These are phyloP conservation scores for Alectoria sarmentosa DNA, from an alignment of 495 filamentous ascomycete genomes.

Conservation along the genomic window DNA sequence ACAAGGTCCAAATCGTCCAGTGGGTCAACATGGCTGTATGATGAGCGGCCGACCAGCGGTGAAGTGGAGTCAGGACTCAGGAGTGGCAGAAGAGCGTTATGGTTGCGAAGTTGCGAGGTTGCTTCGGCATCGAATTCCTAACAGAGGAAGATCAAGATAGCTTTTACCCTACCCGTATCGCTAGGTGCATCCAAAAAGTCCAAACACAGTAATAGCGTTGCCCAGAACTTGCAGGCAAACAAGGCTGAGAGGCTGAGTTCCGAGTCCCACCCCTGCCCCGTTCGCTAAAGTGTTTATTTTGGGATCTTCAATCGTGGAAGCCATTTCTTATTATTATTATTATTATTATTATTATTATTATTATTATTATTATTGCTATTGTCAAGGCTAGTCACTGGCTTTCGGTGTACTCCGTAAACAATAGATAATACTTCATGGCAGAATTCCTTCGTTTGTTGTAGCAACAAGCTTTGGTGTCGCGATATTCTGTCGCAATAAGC, in stretches of 20 bases:
- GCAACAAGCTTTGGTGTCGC: neutral
- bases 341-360: too few relatives aligned
- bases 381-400: too few relatives aligned
- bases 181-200: neutral
- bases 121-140: neutral
- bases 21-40: too few relatives aligned
- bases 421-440: too few relatives aligned
- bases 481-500: slow-evolving; percentile 1
- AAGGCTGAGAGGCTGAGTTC: slow-evolving; percentile 4
- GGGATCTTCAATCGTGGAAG: neutral
- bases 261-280: neutral
- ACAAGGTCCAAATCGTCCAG: too few relatives aligned
- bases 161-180: neutral
- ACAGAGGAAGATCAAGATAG: slow-evolving; percentile 7
- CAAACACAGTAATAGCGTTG: too few relatives aligned
- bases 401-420: slow-evolving; percentile 7
- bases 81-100: too few relatives aligned
- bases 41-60: neutral
- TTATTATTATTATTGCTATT: too few relatives aligned
- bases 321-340: too few relatives aligned
- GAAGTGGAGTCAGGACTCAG: too few relatives aligned
- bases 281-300: neutral
- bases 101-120: neutral
- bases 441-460: too few relatives aligned
- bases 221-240: too few relatives aligned